Conservation (phyloP, 768 basidiomycete species). For the Boletellus ananiceps region DNA sequence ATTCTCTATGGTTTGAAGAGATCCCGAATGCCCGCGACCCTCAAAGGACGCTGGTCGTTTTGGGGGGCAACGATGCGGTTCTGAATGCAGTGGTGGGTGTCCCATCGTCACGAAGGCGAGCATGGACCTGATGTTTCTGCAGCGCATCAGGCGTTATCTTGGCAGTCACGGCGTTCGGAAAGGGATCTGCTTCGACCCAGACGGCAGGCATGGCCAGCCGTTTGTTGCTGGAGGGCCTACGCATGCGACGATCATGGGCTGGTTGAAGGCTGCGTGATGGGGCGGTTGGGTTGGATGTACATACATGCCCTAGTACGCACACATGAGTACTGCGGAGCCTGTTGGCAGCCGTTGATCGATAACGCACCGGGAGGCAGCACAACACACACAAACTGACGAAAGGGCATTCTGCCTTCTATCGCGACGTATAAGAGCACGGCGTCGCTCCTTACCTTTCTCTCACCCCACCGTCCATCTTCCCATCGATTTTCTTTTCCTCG, state of each 20-base stretch:
- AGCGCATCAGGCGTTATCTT: conserved; percentile 75
- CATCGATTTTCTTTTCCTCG: background rate
- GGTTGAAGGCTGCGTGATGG: conserved; percentile 41
- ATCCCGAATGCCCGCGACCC: conserved; percentile 76
- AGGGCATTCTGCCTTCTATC: background rate
- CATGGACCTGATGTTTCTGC: conserved; percentile 2
- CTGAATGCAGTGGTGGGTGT: conserved; percentile 60
- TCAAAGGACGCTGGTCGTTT: conserved; percentile 61
- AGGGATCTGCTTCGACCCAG: conserved; percentile 59
- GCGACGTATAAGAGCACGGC: conserved; percentile 18
- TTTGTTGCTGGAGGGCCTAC: conserved; percentile 49
- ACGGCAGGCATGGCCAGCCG: conserved; percentile 60
- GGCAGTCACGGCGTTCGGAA: conserved; percentile 67
- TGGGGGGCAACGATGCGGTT: conserved; percentile 83
- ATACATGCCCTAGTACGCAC: background rate
- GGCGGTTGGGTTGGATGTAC: conserved; percentile 9
- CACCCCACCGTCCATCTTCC: conserved; percentile 19
- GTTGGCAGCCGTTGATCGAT: conserved; percentile 16
- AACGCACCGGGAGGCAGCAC: conserved; percentile 13
- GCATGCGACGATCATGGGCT: conserved; percentile 54
- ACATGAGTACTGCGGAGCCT: background rate
- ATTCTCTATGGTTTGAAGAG: conserved; percentile 87
- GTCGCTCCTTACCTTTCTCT: conserved; percentile 4
- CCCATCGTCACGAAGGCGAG: background rate
- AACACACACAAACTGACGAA: conserved; percentile 26